A percentile compares a stretch with the other conserved stretches of the same genome.
phyloP scores from a whole-genome alignment of 2,329 filamentous ascomycete species.

The Hypoxylon sp. region DNA sequence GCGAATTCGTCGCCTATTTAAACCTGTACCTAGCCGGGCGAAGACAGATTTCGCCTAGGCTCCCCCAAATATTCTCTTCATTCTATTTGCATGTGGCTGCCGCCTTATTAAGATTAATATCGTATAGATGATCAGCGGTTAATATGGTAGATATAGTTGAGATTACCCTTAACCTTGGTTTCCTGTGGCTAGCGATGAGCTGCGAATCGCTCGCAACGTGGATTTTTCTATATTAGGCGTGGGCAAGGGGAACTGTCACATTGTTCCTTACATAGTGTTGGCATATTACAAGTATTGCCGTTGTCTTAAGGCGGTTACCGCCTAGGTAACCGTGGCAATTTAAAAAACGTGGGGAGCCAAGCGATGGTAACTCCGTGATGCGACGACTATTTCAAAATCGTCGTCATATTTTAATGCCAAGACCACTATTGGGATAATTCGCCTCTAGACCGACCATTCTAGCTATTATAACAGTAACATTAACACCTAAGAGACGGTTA shows the following conservation, averaged over 20 bases:
- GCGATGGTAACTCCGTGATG: constrained; percentile 13
- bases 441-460: constrained; percentile 6
- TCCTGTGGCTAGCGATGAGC: constrained; percentile 19
- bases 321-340: neutral
- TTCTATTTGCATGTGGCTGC: constrained; percentile 30
- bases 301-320: constrained; percentile 13
- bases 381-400: neutral
- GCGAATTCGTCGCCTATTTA: constrained; percentile 35
- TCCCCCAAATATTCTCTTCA: neutral
- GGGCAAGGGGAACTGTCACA: constrained; percentile 22
- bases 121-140: constrained; percentile 37
- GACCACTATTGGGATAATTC: neutral
- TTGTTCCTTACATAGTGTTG: constrained; percentile 23
- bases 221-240: constrained; percentile 13
- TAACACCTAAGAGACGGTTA: constrained; percentile 6
- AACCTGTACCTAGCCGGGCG: constrained; percentile 15
- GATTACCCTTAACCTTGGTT: constrained; percentile 25
- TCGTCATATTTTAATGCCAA: neutral
- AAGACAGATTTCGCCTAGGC: constrained; percentile 15
- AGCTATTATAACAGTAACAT: constrained; percentile 6
- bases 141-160: constrained; percentile 45
- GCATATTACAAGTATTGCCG: constrained; percentile 23
- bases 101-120: constrained; percentile 7
- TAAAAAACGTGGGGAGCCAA: constrained; percentile 7
- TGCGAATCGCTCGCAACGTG: constrained; percentile 16